A percentile compares a stretch with the other conserved stretches of the same genome.
Evolutionary conservation across 768 basidiomycete species (phyloP).

Genomic region (Albatrellus ellisii): DNA sequence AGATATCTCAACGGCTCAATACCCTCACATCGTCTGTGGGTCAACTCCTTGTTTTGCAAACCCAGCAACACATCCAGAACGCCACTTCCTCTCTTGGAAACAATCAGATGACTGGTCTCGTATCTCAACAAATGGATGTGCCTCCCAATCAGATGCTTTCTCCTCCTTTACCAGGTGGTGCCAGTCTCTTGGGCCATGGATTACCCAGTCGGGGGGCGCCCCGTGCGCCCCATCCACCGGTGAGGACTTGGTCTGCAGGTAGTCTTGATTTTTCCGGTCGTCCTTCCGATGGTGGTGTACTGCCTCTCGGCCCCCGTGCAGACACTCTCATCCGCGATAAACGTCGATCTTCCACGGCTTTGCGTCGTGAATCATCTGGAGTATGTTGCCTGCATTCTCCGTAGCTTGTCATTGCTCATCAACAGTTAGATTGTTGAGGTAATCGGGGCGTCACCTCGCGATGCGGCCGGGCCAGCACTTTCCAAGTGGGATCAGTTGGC

Average conservation of each 20-base stretch:
- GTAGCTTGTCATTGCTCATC: background rate
- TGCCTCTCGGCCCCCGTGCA: slow-evolving; percentile 23
- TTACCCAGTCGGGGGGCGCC: slow-evolving; percentile 54
- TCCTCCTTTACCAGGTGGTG: slow-evolving; percentile 25
- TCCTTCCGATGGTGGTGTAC: slow-evolving; percentile 26
- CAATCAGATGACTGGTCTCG: slow-evolving; percentile 19
- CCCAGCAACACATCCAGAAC: slow-evolving; percentile 37
- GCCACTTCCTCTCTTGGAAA: slow-evolving; percentile 16
- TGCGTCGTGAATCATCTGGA: slow-evolving; percentile 41
- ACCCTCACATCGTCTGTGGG: slow-evolving; percentile 77
- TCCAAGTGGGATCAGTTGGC: slow-evolving; percentile 95
- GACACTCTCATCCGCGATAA: slow-evolving; percentile 45
- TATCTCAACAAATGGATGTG: slow-evolving; percentile 25
- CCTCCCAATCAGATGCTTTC: slow-evolving; percentile 30
- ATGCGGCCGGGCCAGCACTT: slow-evolving; percentile 57
- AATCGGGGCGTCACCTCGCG: slow-evolving; percentile 42
- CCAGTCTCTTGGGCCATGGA: slow-evolving; percentile 40
- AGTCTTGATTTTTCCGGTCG: slow-evolving; percentile 63
- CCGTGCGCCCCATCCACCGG: slow-evolving; percentile 52
- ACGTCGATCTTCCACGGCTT: slow-evolving; percentile 56
- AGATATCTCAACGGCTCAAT: slow-evolving; percentile 68
- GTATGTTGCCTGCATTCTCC: slow-evolving; percentile 5
- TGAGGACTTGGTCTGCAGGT: slow-evolving; percentile 80
- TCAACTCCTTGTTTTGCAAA: slow-evolving; percentile 70
- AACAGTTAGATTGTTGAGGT: slow-evolving; percentile 36